Conservation (phyloP, 768 basidiomycete species). For the Lactarius indigo region DNA sequence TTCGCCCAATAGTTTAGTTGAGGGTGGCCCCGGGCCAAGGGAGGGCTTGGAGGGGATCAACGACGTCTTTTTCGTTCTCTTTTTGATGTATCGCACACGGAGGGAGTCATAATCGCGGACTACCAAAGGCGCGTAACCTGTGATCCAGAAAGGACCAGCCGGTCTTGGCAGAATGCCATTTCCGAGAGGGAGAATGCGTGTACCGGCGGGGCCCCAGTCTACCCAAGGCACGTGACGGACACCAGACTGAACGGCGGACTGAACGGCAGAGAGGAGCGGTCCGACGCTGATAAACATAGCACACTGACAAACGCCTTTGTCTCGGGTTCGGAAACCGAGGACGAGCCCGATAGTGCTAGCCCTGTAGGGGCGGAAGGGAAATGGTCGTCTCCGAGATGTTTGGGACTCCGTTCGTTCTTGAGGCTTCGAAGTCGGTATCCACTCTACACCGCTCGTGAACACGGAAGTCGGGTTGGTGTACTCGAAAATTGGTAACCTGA, state of each 20-base stretch:
- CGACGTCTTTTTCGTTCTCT: neutral
- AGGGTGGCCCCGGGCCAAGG: neutral
- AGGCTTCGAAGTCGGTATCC: conserved; percentile 2
- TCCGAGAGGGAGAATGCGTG: neutral
- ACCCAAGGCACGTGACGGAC: neutral
- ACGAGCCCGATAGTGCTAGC: conserved; percentile 4
- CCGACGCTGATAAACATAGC: conserved; percentile 10
- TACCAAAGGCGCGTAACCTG: neutral
- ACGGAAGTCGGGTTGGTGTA: neutral
- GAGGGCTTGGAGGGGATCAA: neutral
- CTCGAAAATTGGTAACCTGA: neutral
- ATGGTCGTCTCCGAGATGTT: neutral
- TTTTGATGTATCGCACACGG: neutral
- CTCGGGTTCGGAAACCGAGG: neutral
- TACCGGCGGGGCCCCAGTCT: conserved; percentile 15
- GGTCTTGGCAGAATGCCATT: neutral
- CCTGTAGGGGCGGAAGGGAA: conserved; percentile 14
- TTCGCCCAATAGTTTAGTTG: neutral
- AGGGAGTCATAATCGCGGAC: conserved; percentile 12
- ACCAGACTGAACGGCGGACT: too few relatives aligned
- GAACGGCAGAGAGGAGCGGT: neutral
- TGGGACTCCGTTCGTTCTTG: neutral
- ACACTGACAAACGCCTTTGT: neutral
- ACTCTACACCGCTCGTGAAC: neutral
- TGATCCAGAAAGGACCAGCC: conserved; percentile 16